These are phyloP conservation scores for Saccharomycopsis synnaedendra DNA, from an alignment of 805 yeast genomes.

Conservation along the genomic window DNA sequence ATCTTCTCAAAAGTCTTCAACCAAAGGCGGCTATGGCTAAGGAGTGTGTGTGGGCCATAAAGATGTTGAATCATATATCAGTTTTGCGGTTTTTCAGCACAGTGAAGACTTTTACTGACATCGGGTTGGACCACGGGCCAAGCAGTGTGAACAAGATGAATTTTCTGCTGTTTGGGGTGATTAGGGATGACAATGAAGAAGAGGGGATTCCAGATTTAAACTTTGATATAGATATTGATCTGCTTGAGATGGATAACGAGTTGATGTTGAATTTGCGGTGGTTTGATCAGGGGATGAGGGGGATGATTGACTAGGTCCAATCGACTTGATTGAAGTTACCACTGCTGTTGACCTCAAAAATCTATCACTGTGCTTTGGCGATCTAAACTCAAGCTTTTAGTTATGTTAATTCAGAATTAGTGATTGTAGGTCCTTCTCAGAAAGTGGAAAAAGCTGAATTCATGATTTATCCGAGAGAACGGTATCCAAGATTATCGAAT, in stretches of 20 bases:
- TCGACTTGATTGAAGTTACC: too few relatives aligned
- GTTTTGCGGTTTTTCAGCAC: conserved; percentile 34
- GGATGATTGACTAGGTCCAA: too few relatives aligned
- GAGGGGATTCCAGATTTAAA: neutral
- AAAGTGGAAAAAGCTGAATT: too few relatives aligned
- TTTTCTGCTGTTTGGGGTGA: conserved; percentile 34
- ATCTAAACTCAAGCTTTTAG: too few relatives aligned
- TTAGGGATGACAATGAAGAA: neutral
- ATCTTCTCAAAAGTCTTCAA: neutral
- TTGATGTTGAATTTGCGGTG: neutral
- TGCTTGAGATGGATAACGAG: neutral
- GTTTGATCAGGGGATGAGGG: neutral
- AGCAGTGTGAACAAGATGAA: conserved; percentile 35
- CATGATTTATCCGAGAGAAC: too few relatives aligned
- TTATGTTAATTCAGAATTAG: too few relatives aligned
- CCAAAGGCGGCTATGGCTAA: neutral
- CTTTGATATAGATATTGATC: neutral
- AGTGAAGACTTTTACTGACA: conserved; percentile 24
- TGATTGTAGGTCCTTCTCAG: too few relatives aligned
- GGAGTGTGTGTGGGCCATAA: conserved; percentile 39
- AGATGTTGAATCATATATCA: conserved; percentile 40
- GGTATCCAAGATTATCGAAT: too few relatives aligned
- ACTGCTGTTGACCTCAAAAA: too few relatives aligned
- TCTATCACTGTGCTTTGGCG: too few relatives aligned
- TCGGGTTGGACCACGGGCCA: conserved; percentile 46